These are phyloP conservation scores for Mycena chlorophos DNA, from an alignment of 768 basidiomycete genomes.

Conservation along the genomic window DNA sequence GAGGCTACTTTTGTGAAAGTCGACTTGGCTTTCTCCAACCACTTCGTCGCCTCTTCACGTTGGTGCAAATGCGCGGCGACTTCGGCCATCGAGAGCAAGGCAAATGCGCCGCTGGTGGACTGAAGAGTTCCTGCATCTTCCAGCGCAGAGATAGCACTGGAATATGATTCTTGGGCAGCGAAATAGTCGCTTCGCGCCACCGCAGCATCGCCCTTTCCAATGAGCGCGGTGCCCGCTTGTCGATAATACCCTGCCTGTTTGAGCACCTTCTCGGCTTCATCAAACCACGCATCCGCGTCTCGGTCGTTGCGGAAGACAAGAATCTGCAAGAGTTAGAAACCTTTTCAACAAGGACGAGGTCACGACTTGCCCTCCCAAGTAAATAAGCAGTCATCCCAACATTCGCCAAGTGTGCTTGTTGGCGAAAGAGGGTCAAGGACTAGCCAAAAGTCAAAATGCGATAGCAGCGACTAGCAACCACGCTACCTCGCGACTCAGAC, in stretches of 20 bases:
- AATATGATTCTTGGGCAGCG: constrained; percentile 13
- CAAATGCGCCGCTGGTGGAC: constrained; percentile 6
- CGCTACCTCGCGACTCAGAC: constrained; percentile 13
- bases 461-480: not conserved
- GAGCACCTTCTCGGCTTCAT: constrained; percentile 15
- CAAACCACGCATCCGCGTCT: constrained; percentile 10
- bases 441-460: constrained; percentile 10
- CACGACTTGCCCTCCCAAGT: constrained; percentile 2
- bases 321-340: constrained; percentile 1
- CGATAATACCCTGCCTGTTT: constrained; percentile 15
- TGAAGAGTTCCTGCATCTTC: constrained; percentile 10
- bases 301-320: constrained; percentile 13
- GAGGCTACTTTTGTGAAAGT: constrained; percentile 4
- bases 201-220: constrained; percentile 18
- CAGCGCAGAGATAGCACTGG: constrained; percentile 5
- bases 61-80: constrained; percentile 18
- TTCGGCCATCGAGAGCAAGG: constrained; percentile 15
- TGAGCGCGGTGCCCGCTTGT: constrained; percentile 6
- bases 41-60: constrained; percentile 11
- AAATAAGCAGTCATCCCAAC: constrained; percentile 16
- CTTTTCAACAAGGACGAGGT: not conserved
- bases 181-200: constrained; percentile 15
- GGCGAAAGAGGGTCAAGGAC: constrained; percentile 20
- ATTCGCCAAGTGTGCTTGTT: constrained; percentile 18
- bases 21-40: constrained; percentile 7